Base-by-base conservation (phyloP, 2,329 filamentous ascomycete genomes). In the Fusarium virguliforme region DNA sequence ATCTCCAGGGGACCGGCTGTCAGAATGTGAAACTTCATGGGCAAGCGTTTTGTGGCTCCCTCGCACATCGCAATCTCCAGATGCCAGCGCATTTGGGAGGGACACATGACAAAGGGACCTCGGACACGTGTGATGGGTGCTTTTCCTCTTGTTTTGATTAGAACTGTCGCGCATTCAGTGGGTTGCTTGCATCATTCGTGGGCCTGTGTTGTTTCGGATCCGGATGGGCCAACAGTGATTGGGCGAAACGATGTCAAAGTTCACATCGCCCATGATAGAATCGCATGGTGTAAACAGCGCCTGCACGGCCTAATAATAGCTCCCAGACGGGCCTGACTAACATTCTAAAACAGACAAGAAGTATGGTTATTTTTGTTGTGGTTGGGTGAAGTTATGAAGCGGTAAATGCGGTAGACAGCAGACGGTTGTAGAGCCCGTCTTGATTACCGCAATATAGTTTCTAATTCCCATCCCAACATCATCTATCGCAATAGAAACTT, bases 21-120 rank as follows among this genome's bases (percentile, higher is more conserved):
- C 64, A 56, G 55, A 59, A 70, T 67, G 50, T 67, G 70, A 72
- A 72, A 70, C 70, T 43, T 72, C 46, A 57, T 70, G 62, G 58
- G 65, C 43, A 63, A 18, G 46, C 50, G 24, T 35, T 62, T 72
- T 62, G 62, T 70, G 69, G 69, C 43, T 59, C n/a, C 22, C 12
- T 38, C 70, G 70, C 67, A 55, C 63, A 71, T 72, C 70, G 41
- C 58, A 72, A 72, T 72, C 55, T 62, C 30, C 43, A 67, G 26
- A 46, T 38, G 56, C 30, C 54, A 43, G 37, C 22, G 48, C 43
- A 40, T 13, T 50, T 53, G n/a, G 30, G 13, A 37, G 51, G 43
- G 32, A 53, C 48, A 57, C 41, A 9, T 50, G 55, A 60, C 15
- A 54, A 43, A 59, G 51, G 32, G 59, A 35, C 54, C 38, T 56